Percentiles rank a stretch among this genome's conserved stretches.
Conservation (phyloP, 148 eudicot species). For the Chenopodium suecicum region DNA sequence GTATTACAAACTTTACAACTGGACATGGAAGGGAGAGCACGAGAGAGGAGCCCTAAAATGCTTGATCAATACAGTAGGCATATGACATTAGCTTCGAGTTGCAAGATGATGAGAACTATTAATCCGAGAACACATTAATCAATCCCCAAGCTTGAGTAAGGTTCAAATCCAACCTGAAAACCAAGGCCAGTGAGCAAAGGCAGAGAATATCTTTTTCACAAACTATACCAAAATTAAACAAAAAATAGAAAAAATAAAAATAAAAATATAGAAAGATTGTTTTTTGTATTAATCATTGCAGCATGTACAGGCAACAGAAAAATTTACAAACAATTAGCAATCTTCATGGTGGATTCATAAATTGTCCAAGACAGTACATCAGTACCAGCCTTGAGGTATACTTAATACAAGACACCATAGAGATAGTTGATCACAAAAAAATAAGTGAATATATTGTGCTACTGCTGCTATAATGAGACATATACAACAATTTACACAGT, state of each 20-base stretch:
- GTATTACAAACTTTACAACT: constrained; percentile 19
- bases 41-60: neutral
- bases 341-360: neutral
- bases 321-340: neutral
- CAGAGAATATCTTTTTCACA: neutral
- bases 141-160: constrained; percentile 77
- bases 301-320: neutral
- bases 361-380: neutral
- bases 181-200: constrained; percentile 6
- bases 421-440: neutral
- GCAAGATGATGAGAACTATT: neutral
- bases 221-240: neutral
- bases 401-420: neutral
- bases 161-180: constrained; percentile 77
- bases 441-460: neutral
- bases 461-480: neutral
- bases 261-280: neutral
- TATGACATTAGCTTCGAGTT: neutral
- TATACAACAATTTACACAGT: neutral
- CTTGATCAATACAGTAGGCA: neutral
- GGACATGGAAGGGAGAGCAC: neutral
- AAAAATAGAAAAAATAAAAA: neutral
- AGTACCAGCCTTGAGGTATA: neutral
- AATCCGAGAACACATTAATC: constrained; percentile 41
- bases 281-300: neutral